A percentile compares a stretch with the other conserved stretches of the same genome.
These are phyloP conservation scores for Annulohypoxylon bovei DNA, from an alignment of 495 filamentous ascomycete genomes.

Conservation along the genomic window DNA sequence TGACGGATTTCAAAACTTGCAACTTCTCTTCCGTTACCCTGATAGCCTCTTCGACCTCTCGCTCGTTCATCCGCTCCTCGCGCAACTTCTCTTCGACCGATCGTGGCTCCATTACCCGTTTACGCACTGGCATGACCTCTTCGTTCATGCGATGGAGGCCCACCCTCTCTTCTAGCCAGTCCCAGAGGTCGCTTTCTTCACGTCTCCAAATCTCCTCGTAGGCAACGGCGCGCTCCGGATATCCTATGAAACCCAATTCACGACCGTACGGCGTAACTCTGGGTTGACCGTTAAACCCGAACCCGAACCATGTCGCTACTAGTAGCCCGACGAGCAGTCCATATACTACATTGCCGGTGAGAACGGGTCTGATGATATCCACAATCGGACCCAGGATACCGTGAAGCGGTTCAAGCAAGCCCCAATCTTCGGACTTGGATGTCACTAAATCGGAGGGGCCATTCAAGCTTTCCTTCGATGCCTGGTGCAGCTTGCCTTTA, in stretches of 20 bases:
- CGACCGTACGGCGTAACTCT: conserved; percentile 47
- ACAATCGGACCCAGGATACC: conserved; percentile 74
- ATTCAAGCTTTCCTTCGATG: conserved; percentile 53
- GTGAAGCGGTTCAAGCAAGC: conserved; percentile 80
- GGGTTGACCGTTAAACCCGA: conserved; percentile 54
- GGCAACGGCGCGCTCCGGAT: conserved; percentile 76
- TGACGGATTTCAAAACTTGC: conserved; percentile 74
- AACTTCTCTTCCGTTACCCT: conserved; percentile 84
- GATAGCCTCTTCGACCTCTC: conserved; percentile 87
- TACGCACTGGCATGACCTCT: conserved; percentile 49
- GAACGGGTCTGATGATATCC: conserved; percentile 74
- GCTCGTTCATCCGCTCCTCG: conserved; percentile 78
- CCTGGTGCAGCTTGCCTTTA: conserved; percentile 62
- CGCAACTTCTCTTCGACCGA: conserved; percentile 64
- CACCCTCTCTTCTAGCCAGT: conserved; percentile 91
- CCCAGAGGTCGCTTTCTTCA: conserved; percentile 93
- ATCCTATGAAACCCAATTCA: conserved; percentile 51
- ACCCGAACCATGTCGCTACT: conserved; percentile 65
- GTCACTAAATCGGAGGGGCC: conserved; percentile 57
- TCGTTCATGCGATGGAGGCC: conserved; percentile 74
- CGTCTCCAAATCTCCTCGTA: conserved; percentile 94
- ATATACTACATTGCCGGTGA: conserved; percentile 75
- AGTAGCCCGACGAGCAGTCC: conserved; percentile 66
- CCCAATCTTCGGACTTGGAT: conserved; percentile 69
- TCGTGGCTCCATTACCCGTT: conserved; percentile 55